Evolutionary conservation across 1,284 basidiomycete species (phyloP), one percentile per base, ranked within the genome.

Genomic region (Leucoagaricus sp.): DNA sequence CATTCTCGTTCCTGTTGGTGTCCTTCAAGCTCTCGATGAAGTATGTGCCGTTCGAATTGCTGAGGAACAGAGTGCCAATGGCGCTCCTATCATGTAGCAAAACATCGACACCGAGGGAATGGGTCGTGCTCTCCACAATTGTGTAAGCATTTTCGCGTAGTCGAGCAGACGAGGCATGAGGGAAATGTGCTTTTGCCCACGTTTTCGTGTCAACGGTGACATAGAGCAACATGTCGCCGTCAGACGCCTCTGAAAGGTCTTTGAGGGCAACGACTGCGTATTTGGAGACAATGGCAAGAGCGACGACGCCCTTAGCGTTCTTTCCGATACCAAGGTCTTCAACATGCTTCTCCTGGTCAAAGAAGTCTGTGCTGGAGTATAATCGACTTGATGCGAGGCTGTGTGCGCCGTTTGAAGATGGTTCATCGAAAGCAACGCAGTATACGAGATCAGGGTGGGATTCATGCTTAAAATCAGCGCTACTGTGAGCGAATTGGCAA

Each of bases 81-180:
- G 84, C 78, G 58, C 82, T 81, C 41, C 78, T 75, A 51, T 93
- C 86, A 53, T 91, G 86, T 3, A 92, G 79, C 53, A 96, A 82
- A 49, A 98, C 95, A 66, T 99, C 97, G 40, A 99, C 93, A 13
- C 91, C 93, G 38, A 99, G 83, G 9, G 94, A 97, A 68, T 98
- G 93, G 0, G 87, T 86, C 2, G 94, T 96, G 13, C 87, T 90
- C 71, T 98, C 95, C 57, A 99, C 91, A 61, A 99, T 88, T 0
- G 96, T 99, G 71, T 99, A 98, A 8, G 92, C 93, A 67, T 94
- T 95, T 72, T 96, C 93, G 6, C 85, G 81, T 3, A 96, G 79
- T 41, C 83, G 81, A 4, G 91, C 88, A 8, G 86, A 87, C 0
- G 85, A 54, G n/a, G 53, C 44, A 41, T 54, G 93, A 4, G 94